Conservation (phyloP, 1,284 basidiomycete species). For the Cryptococcus deneoformans region DNA sequence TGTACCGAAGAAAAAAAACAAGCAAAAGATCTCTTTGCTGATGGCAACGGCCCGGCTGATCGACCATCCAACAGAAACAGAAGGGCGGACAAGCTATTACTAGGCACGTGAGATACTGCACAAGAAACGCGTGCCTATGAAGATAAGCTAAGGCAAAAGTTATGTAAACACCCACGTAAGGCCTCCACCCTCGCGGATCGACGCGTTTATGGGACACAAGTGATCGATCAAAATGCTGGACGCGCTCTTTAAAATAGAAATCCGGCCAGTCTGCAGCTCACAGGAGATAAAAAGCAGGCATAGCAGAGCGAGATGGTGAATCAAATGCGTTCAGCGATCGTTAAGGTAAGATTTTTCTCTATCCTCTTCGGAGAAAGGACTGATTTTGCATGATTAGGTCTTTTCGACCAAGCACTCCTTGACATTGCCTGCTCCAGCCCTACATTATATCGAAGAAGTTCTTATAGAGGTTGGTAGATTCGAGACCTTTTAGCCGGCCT, state of each 20-base stretch:
- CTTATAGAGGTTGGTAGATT: conserved; percentile 35
- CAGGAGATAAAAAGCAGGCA: not conserved
- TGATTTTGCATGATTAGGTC: conserved; percentile 26
- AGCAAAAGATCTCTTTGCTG: no score
- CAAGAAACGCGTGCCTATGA: no score
- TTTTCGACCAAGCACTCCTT: conserved; percentile 52
- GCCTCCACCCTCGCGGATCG: no score
- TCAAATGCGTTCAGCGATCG: conserved; percentile 44
- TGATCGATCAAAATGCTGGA: not conserved
- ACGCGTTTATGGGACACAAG: no score
- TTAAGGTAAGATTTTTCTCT: conserved; percentile 35
- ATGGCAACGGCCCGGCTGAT: no score
- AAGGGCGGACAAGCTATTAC: no score
- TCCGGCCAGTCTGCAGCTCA: no score
- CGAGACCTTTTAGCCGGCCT: not conserved
- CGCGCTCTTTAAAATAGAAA: no score
- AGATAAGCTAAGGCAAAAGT: no score
- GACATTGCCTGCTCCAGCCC: conserved; percentile 45
- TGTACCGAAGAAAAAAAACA: not conserved
- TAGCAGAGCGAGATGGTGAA: conserved; percentile 30
- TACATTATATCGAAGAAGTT: conserved; percentile 48
- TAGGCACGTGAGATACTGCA: no score
- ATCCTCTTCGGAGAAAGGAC: not conserved
- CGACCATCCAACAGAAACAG: not conserved
- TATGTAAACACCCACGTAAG: no score